These are phyloP conservation scores for Talaromyces sp. DNA, from an alignment of 2,329 filamentous ascomycete genomes.

Conservation along the genomic window DNA sequence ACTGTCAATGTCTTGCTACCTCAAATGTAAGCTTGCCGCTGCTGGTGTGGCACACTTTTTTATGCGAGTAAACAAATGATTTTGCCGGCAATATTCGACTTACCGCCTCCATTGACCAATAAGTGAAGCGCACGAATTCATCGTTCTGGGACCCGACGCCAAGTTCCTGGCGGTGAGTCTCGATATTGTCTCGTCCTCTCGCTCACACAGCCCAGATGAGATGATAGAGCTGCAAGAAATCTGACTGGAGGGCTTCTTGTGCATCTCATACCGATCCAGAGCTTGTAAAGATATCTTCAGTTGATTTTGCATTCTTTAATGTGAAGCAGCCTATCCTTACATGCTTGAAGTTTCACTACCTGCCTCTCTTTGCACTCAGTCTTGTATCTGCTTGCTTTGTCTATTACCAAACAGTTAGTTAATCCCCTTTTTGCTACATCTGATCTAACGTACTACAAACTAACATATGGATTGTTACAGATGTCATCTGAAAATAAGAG, in stretches of 20 bases:
- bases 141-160: background rate
- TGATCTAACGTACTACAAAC: background rate
- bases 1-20: background rate
- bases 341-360: background rate
- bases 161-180: background rate
- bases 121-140: background rate
- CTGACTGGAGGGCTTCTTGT: background rate
- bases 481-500: background rate
- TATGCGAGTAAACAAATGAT: slow-evolving; percentile 3
- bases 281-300: background rate
- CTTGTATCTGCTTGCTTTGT: background rate
- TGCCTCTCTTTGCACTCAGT: background rate
- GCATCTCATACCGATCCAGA: background rate
- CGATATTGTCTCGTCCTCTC: background rate
- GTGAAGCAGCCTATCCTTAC: background rate
- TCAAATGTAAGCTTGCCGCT: background rate
- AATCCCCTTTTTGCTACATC: background rate
- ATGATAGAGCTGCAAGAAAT: background rate
- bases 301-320: background rate
- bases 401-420: too few species aligned
- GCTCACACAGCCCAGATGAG: background rate
- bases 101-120: slow-evolving; percentile 4
- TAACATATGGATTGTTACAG: background rate
- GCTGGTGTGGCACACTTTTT: background rate
- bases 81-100: slow-evolving; percentile 6